Evolutionary conservation across 495 filamentous ascomycete genomes (phyloP).

Genomic region (Penicillium mononematosum): DNA sequence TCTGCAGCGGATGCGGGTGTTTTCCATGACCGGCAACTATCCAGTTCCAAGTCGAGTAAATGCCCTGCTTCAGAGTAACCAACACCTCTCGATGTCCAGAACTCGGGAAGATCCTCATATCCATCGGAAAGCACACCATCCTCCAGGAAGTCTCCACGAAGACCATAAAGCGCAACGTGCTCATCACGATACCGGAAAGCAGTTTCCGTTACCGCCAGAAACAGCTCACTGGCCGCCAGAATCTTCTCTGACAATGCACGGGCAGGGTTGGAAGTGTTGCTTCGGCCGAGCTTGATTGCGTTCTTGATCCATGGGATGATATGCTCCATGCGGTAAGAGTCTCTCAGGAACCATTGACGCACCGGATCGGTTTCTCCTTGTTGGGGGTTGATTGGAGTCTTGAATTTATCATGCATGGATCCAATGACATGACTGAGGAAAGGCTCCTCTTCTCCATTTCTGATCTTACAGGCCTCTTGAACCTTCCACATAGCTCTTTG

Average conservation of each 20-base stretch:
- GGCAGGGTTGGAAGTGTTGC: constrained; percentile 31
- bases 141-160: constrained; percentile 59
- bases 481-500: constrained; percentile 78
- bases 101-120: constrained; percentile 66
- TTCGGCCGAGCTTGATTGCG: constrained; percentile 60
- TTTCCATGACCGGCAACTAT: constrained; percentile 43
- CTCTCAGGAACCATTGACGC: constrained; percentile 78
- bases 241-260: constrained; percentile 53
- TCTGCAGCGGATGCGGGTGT: constrained; percentile 34
- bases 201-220: constrained; percentile 65
- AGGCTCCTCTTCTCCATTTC: constrained; percentile 45
- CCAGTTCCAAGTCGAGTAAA: constrained; percentile 45
- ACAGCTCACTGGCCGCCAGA: constrained; percentile 79
- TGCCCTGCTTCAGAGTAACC: constrained; percentile 52
- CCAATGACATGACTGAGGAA: constrained; percentile 68
- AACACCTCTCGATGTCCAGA: constrained; percentile 68
- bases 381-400: constrained; percentile 53
- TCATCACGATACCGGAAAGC: constrained; percentile 71
- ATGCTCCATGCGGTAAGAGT: constrained; percentile 69
- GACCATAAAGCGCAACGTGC: constrained; percentile 66
- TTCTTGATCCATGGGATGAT: constrained; percentile 74
- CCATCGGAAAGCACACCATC: constrained; percentile 63
- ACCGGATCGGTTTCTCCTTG: constrained; percentile 66
- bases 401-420: constrained; percentile 67
- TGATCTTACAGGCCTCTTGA: constrained; percentile 60